Evolutionary conservation across 208 protist species (phyloP), one percentile per base, ranked within the genome.

Genomic region (Trypanosoma congolense): DNA sequence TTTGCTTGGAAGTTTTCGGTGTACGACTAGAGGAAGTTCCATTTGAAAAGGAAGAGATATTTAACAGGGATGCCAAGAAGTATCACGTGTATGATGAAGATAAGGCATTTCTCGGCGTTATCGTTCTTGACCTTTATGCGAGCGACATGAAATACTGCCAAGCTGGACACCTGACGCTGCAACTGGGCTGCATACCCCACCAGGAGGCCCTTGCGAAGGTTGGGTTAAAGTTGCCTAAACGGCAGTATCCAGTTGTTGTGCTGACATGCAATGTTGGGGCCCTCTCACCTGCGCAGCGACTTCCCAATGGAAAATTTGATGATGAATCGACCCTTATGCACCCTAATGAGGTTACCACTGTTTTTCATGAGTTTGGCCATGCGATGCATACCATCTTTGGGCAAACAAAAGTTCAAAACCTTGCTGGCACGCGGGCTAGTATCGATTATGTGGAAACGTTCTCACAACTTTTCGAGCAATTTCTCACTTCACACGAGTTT

Each of bases 321-420:
- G 80, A 89, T 60, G 84, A 96, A 67, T 62, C 77, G 4, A 91
- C 83, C 1, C 69, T 94, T 6, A 84, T 96, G 73, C 68, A 83
- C 33, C 83, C 83, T 30, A 73, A 73, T 58, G 90, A 97, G 72
- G 89, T 96, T 6, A 90, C 74, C 16, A 96, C 93, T 2, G 56
- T 96, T 5, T 96, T 97, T 53, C 93, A 97, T 69, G 93, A 97
- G 67, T 95, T 96, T 50, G 93, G 93, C 14, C 93, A 97, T 57
- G 82, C 87, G 8, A 81, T 96, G 80, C 91, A 96, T 70, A 93
- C 89, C 35, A 93, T 97, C 51, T 94, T 96, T 84, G 87, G 84
- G 12, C 86, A 96, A 70, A 96, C 90, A 3, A 70, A 75, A 26
- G 89, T 94, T 46, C 93, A 96, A 67, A 95, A 96, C 75, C 66